Evolutionary conservation across 495 filamentous ascomycete genomes (phyloP).

Genomic region (Amphirosellinia nigrospora): DNA sequence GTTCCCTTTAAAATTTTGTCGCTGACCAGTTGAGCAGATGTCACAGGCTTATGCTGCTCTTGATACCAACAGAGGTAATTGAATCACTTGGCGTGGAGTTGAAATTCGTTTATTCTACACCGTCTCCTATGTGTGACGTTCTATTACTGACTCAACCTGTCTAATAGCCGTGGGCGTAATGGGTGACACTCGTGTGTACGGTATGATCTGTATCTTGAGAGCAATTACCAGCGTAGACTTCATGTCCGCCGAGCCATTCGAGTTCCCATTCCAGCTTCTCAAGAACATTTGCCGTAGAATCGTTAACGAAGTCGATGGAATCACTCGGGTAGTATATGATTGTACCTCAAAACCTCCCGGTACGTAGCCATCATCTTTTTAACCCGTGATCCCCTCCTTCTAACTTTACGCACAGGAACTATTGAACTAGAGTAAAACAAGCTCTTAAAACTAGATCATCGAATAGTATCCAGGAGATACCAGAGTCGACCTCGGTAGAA

Average conservation of each 20-base stretch:
- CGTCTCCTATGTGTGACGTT: neutral
- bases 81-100: neutral
- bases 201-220: slow-evolving; percentile 62
- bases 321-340: slow-evolving; percentile 62
- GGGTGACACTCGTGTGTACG: slow-evolving; percentile 23
- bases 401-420: slow-evolving; percentile 22
- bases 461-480: neutral
- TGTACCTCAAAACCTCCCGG: slow-evolving; percentile 82
- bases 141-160: neutral
- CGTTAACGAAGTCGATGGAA: slow-evolving; percentile 83
- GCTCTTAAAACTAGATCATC: neutral
- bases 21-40: slow-evolving; percentile 48
- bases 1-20: neutral
- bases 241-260: slow-evolving; percentile 74
- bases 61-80: slow-evolving; percentile 55
- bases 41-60: slow-evolving; percentile 86
- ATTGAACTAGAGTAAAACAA: slow-evolving; percentile 23
- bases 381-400: neutral
- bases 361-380: slow-evolving; percentile 33
- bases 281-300: slow-evolving; percentile 73
- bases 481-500: too few relatives aligned
- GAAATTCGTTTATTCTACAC: neutral
- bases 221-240: slow-evolving; percentile 80
- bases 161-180: slow-evolving; percentile 68
- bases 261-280: slow-evolving; percentile 72